Base-by-base conservation (phyloP, 805 yeast genomes). In the Sugiyamaella lignohabitans region DNA sequence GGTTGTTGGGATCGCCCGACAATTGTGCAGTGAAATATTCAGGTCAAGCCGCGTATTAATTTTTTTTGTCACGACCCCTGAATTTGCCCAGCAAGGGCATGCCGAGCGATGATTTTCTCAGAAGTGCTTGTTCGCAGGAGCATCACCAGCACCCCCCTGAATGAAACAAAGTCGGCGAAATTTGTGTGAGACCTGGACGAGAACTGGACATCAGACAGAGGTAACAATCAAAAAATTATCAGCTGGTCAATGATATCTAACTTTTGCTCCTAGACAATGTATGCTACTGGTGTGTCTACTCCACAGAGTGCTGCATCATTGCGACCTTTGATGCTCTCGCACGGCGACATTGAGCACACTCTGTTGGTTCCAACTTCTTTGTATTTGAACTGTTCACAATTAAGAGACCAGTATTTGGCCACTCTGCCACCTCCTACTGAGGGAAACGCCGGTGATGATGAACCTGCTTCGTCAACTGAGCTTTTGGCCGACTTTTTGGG, bases 341-440 rank as follows among this genome's bases (percentile, higher is more conserved):
- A 87, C 62, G 97, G 96, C 49, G 70, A 85, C 17, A 78, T 91
- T 48, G 98, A 91, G 71, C 87, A 88, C 65, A 83, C 91, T 18
- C 71, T 91, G 45, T 74, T 89, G 59, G 88, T 93, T 47, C 96
- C 98, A 42, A 80, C 93, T 35, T 77, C 80, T 47, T 74, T 82
- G 46, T 84, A 85, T 62, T 78, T 87, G 59, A 78, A 81, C 59
- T 86, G 86, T 62, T 82, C 91, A 50, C 96, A 89, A 68, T 75
- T 93, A 58, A 84, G 86, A 59, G 89, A 87, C 55, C 94, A 83
- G 67, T 93, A 91, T 65, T 71, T 70, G 60, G 84, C 85, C 62
- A 69, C 80, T 18, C 65, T 67, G 45, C 77, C 93, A 55, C 91
- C 94, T 5, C 44, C 50, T 20, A 84, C 96, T 38, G 96, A 87